Evolutionary conservation across 2,329 filamentous ascomycete species (phyloP), one percentile per base, ranked within the genome.

Genomic region (Cordyceps javanica): DNA sequence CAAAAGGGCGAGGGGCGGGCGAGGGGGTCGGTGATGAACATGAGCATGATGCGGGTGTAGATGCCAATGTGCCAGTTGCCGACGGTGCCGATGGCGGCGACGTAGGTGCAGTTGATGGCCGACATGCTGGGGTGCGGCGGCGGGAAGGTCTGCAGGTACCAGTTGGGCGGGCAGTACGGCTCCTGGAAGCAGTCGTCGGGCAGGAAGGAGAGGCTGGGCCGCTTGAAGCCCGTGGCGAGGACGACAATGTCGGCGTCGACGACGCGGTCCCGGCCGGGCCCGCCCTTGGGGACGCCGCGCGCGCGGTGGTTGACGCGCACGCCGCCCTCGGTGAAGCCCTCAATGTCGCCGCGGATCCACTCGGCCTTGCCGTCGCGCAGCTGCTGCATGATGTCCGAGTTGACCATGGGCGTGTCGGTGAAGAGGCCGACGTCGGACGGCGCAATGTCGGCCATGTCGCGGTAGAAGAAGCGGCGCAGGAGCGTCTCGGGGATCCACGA

Each of bases 1-100:
- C 88, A 87, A 62, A 80, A 83, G 5, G 85, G 77, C 3, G 79
- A 81, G 0, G 91, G 90, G 0, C 88, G 80, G 0, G 89, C 86
- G 23, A 93, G 73, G 0, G 90, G 90, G 65, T 95, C 90, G 14
- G 87, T 79, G 56, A 95, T 78, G 68, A 94, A 94, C 89, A 94
- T 93, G 63, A 95, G 81, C 7, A 95, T 75, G 61, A 95, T 88
- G 5, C 91, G 81, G 0, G 90, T 95, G 73, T 94, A 95, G 65
- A 95, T 93, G 5, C 90, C 91, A 46, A 95, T 93, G 66, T 95
- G 90, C 80, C 89, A 93, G 70, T 94, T 92, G 0, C 90, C 88
- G 1, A 94, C 89, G 0, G 87, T 88, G 0, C 89, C 90, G 58
- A 94, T 92, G 4, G 86, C 90, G 55, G 88, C 85, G 57, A 91